Evolutionary conservation across 2,329 filamentous ascomycete genomes (phyloP).

Genomic region (Phoma herbarum): DNA sequence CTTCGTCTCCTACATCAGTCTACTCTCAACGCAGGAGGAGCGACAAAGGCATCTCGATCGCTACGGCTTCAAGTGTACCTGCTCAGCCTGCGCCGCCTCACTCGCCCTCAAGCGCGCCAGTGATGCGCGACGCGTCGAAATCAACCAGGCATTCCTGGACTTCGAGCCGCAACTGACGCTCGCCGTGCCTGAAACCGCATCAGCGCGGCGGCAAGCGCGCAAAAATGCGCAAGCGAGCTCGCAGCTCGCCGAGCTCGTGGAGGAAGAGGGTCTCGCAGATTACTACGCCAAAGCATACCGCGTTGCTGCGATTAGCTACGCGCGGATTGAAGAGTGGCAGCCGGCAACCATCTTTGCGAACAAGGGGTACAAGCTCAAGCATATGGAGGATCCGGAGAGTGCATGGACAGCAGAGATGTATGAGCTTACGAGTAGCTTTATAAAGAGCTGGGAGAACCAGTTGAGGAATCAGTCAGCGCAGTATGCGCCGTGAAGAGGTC

Average conservation of each 20-base stretch:
- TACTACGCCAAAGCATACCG: slow-evolving; percentile 48
- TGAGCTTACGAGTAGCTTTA: slow-evolving; percentile 40
- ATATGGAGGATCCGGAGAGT: slow-evolving; percentile 42
- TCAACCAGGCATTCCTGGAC: slow-evolving; percentile 37
- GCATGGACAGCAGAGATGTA: slow-evolving; percentile 41
- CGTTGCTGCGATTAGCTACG: slow-evolving; percentile 43
- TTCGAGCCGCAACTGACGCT: slow-evolving; percentile 41
- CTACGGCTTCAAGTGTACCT: slow-evolving; percentile 51
- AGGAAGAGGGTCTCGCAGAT: slow-evolving; percentile 47
- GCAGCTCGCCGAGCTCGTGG: slow-evolving; percentile 41
- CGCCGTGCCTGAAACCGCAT: slow-evolving; percentile 29
- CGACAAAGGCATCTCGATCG: slow-evolving; percentile 45
- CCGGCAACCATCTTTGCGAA: slow-evolving; percentile 44
- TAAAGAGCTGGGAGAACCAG: slow-evolving; percentile 42
- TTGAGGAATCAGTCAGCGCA: slow-evolving; percentile 26
- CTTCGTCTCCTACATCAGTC: slow-evolving; percentile 50
- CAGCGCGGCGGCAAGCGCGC: slow-evolving; percentile 34
- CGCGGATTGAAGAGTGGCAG: slow-evolving; percentile 42
- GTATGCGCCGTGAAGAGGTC: not conserved
- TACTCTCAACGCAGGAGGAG: slow-evolving; percentile 41
- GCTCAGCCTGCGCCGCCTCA: slow-evolving; percentile 48
- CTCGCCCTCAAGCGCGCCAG: slow-evolving; percentile 29
- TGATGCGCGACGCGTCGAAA: slow-evolving; percentile 40
- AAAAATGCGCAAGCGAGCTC: slow-evolving; percentile 41
- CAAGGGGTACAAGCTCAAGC: slow-evolving; percentile 41